A percentile compares a stretch with the other conserved stretches of the same genome.
Conservation (phyloP, 495 filamentous ascomycete species). For the Amorphotheca resinae region DNA sequence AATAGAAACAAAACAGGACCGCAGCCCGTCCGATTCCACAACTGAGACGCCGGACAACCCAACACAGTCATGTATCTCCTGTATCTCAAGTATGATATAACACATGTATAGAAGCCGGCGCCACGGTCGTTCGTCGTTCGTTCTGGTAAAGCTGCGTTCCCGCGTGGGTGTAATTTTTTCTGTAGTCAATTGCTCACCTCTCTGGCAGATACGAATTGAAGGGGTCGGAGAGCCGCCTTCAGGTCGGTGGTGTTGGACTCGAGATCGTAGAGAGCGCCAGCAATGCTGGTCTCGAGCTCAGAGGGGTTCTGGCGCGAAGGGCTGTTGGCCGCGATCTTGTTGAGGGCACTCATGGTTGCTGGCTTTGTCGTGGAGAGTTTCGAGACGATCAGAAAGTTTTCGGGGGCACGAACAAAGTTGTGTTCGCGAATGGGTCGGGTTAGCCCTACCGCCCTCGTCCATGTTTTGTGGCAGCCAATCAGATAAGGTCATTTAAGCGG, state of each 20-base stretch:
- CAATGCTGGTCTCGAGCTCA: conserved; percentile 89
- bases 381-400: background rate
- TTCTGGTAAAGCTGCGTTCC: conserved; percentile 8
- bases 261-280: conserved; percentile 89
- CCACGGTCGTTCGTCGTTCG: conserved; percentile 8
- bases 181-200: conserved; percentile 59
- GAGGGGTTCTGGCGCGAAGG: conserved; percentile 85
- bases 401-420: background rate
- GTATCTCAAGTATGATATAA: conserved; percentile 18
- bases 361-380: conserved; percentile 12
- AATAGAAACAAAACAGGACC: conserved; percentile 39
- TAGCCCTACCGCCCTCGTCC: background rate
- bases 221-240: conserved; percentile 79
- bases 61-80: conserved; percentile 13
- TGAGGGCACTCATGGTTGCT: conserved; percentile 44
- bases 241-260: conserved; percentile 97
- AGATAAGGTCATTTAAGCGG: too few relatives aligned
- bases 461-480: too few relatives aligned
- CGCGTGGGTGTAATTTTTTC: background rate
- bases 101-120: conserved; percentile 10
- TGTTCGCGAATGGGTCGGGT: background rate
- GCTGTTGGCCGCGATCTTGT: conserved; percentile 97
- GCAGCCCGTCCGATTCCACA: conserved; percentile 56
- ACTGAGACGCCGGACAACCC: conserved; percentile 18
- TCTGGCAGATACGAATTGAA: conserved; percentile 94